Evolutionary conservation across 2,329 filamentous ascomycete genomes (phyloP).

Genomic region (Pseudogymnoascus verrucosus): DNA sequence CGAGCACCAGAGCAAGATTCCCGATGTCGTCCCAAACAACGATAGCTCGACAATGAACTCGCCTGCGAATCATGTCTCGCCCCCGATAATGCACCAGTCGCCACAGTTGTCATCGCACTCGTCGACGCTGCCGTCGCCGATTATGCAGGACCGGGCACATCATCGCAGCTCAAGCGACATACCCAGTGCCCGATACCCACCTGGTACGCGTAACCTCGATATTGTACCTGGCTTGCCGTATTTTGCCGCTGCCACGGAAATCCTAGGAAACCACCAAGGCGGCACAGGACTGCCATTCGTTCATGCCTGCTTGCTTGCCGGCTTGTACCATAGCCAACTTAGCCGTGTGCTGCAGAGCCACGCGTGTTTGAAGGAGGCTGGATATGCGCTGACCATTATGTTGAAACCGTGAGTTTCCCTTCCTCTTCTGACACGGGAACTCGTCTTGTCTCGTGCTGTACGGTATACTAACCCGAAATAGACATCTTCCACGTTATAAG

Average conservation of each 20-base stretch:
- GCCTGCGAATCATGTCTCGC: background rate
- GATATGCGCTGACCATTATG: slow-evolving; percentile 58
- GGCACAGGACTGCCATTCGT: slow-evolving; percentile 76
- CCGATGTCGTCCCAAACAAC: slow-evolving; percentile 46
- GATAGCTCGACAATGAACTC: background rate
- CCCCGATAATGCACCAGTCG: slow-evolving; percentile 38
- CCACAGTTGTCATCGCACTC: slow-evolving; percentile 32
- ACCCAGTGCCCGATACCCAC: slow-evolving; percentile 12
- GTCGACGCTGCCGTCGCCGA: background rate
- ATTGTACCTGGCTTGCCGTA: slow-evolving; percentile 84
- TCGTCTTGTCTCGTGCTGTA: background rate
- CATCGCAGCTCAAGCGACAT: background rate
- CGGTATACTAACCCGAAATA: background rate
- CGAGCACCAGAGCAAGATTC: slow-evolving; percentile 43
- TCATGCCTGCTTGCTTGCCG: slow-evolving; percentile 76
- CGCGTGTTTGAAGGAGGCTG: slow-evolving; percentile 49
- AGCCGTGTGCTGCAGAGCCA: slow-evolving; percentile 82
- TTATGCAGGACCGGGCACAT: background rate
- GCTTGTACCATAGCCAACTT: slow-evolving; percentile 82
- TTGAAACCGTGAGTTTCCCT: slow-evolving; percentile 49
- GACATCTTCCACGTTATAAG: background rate
- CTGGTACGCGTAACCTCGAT: slow-evolving; percentile 58
- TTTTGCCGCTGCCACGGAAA: slow-evolving; percentile 78
- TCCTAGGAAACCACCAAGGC: slow-evolving; percentile 75
- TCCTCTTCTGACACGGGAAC: background rate